A percentile compares a stretch with the other conserved stretches of the same genome.
These are phyloP conservation scores for Podospora appendiculata DNA, from an alignment of 495 filamentous ascomycete genomes.

Conservation along the genomic window DNA sequence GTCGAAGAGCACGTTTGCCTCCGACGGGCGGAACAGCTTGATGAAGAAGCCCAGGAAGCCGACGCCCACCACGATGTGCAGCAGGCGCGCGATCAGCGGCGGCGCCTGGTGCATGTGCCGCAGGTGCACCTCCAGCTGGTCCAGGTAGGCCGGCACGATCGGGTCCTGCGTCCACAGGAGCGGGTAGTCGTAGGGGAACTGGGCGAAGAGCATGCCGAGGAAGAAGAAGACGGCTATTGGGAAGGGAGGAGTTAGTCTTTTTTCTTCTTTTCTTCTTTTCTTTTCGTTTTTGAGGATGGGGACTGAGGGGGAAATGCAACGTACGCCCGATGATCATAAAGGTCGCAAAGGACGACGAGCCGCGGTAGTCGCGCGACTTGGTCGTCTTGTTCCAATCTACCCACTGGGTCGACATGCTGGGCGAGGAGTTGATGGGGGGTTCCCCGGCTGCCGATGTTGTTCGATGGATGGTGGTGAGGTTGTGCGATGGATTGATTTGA, in stretches of 20 bases:
- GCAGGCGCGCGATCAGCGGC: constrained; percentile 81
- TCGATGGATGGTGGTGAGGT: too few relatives aligned
- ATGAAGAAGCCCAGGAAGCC: constrained; percentile 84
- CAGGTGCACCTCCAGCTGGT: constrained; percentile 79
- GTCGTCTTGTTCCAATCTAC: constrained; percentile 44
- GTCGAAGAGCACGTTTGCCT: constrained; percentile 95
- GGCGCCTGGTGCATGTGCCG: constrained; percentile 79
- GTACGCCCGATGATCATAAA: constrained; percentile 93
- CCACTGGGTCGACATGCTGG: constrained; percentile 23
- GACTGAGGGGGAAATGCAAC: constrained; percentile 15
- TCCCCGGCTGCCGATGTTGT: too few relatives aligned
- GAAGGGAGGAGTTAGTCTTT: not conserved
- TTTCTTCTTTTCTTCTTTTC: not conserved
- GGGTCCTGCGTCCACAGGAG: constrained; percentile 78
- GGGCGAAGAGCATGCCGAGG: constrained; percentile 95
- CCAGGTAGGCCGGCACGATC: constrained; percentile 57
- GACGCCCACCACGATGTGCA: constrained; percentile 84
- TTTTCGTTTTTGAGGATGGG: not conserved
- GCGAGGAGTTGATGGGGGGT: too few relatives aligned
- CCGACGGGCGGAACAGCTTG: constrained; percentile 86
- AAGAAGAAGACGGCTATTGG: constrained; percentile 79
- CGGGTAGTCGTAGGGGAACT: constrained; percentile 96
- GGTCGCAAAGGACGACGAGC: constrained; percentile 66
- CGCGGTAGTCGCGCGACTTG: constrained; percentile 40
- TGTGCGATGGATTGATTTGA: too few relatives aligned